Percentiles rank a stretch among this genome's conserved stretches.
Conservation (phyloP, 2,329 filamentous ascomycete genomes). For the Penicillium nordicum region DNA sequence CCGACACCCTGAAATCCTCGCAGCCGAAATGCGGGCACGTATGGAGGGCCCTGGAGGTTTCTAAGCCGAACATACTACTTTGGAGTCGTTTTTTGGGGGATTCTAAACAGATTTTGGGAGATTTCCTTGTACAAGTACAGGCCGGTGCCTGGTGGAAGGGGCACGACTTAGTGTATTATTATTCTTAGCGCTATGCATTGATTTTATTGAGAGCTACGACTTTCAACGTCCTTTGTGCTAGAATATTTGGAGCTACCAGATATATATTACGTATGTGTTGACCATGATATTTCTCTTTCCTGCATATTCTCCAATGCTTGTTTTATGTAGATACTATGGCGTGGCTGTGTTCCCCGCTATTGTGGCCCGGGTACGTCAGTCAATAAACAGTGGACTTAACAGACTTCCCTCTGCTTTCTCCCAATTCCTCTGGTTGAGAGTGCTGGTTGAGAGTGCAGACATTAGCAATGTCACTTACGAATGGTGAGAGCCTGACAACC, state of each 20-base stretch:
- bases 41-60: conserved; percentile 21
- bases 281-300: background rate
- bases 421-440: conserved; percentile 6
- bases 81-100: background rate
- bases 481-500: conserved; percentile 32
- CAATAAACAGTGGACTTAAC: conserved; percentile 15
- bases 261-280: background rate
- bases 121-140: conserved; percentile 19
- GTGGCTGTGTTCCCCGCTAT: conserved; percentile 13
- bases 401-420: background rate
- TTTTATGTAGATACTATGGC: background rate
- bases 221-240: background rate
- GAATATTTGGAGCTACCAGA: background rate
- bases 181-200: conserved; percentile 19
- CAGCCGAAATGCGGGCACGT: conserved; percentile 33
- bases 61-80: conserved; percentile 12
- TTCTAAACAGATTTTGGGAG: background rate
- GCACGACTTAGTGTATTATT: conserved; percentile 22
- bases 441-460: conserved; percentile 10
- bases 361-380: conserved; percentile 20
- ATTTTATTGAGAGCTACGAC: background rate
- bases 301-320: background rate
- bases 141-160: conserved; percentile 7
- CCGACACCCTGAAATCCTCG: conserved; percentile 77
- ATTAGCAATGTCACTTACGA: conserved; percentile 44